These are phyloP conservation scores for Pleurotus ostreatus DNA, from an alignment of 768 basidiomycete genomes.

Conservation along the genomic window DNA sequence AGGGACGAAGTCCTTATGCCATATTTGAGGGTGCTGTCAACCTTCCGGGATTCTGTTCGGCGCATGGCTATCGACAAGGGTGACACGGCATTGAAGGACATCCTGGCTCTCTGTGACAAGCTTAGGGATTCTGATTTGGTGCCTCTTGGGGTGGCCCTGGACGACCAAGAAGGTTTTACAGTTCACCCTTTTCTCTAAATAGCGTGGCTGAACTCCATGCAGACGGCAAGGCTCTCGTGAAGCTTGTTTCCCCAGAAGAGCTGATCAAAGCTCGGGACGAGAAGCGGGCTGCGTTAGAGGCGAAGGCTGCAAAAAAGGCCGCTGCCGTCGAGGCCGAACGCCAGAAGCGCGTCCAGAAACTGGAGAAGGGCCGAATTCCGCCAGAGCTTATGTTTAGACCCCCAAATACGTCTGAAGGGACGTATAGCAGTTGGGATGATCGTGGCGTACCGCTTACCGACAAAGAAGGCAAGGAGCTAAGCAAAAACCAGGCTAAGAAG, in stretches of 20 bases:
- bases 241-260: slow-evolving; percentile 79
- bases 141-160: slow-evolving; percentile 91
- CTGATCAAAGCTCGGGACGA: slow-evolving; percentile 85
- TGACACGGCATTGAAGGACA: slow-evolving; percentile 67
- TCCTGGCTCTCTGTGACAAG: slow-evolving; percentile 83
- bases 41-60: slow-evolving; percentile 89
- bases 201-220: slow-evolving; percentile 1
- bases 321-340: slow-evolving; percentile 61
- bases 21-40: slow-evolving; percentile 78
- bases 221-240: slow-evolving; percentile 96
- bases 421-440: slow-evolving; percentile 83
- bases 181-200: neutral
- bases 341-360: slow-evolving; percentile 65
- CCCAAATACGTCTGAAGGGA: slow-evolving; percentile 66
- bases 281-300: slow-evolving; percentile 70
- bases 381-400: slow-evolving; percentile 83
- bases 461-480: slow-evolving; percentile 76
- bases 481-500: slow-evolving; percentile 79
- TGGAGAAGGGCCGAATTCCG: slow-evolving; percentile 79
- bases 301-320: slow-evolving; percentile 77
- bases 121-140: slow-evolving; percentile 88
- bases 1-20: slow-evolving; percentile 85
- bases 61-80: slow-evolving; percentile 71
- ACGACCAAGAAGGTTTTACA: slow-evolving; percentile 86
- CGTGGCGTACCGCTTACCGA: slow-evolving; percentile 84